Conservation (phyloP, 768 basidiomycete genomes). For the Russula ochroleuca region DNA sequence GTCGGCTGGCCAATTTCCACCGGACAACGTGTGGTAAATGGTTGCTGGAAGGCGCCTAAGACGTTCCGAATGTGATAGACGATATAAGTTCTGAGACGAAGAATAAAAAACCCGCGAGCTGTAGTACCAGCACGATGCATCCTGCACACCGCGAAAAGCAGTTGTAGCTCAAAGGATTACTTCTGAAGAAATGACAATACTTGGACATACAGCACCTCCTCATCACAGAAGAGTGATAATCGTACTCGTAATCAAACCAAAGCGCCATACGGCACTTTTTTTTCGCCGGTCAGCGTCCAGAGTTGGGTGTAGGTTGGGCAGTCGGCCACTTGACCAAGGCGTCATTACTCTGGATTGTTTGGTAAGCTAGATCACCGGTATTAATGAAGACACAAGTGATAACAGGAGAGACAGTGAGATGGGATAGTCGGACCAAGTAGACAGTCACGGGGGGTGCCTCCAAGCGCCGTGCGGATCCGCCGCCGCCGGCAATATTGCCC, state of each 20-base stretch:
- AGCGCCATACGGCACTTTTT: background rate
- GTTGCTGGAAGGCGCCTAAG: no score
- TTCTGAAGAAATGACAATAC: background rate
- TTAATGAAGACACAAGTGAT: background rate
- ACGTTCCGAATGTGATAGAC: no score
- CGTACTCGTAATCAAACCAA: background rate
- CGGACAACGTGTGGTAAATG: background rate
- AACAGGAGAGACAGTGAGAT: background rate
- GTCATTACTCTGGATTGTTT: background rate
- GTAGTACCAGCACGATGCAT: no score
- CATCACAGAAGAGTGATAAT: background rate
- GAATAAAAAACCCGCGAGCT: no score
- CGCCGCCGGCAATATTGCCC: background rate
- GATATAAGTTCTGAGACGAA: no score
- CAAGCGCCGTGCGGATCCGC: background rate
- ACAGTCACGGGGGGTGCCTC: background rate
- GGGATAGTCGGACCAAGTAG: background rate
- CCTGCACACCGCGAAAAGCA: no score
- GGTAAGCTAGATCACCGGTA: background rate
- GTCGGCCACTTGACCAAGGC: background rate
- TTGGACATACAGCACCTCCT: background rate
- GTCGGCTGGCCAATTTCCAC: background rate
- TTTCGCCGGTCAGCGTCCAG: background rate
- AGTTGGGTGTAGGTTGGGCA: no score
- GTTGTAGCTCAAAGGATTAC: background rate